Evolutionary conservation across 768 basidiomycete genomes (phyloP).

Genomic region (Tulasnella calospora): DNA sequence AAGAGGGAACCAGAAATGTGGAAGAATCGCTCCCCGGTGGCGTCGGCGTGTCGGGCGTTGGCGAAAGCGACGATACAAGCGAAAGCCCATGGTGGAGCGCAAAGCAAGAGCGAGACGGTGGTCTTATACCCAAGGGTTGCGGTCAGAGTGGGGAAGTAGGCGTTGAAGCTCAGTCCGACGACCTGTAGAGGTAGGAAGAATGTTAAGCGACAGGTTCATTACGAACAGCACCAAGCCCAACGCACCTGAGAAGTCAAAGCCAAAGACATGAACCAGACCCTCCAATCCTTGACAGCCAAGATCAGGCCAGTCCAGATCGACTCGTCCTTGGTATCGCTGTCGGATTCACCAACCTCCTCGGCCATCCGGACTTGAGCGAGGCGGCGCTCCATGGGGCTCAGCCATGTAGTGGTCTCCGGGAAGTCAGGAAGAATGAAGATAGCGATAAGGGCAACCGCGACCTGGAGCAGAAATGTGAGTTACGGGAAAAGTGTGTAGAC

Average conservation of each 20-base stretch:
- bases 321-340: constrained; percentile 44
- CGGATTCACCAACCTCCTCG: constrained; percentile 57
- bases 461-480: constrained; percentile 22
- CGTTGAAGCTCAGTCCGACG: constrained; percentile 50
- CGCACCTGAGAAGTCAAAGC: constrained; percentile 55
- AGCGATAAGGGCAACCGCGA: constrained; percentile 47
- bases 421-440: constrained; percentile 71
- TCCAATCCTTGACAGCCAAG: constrained; percentile 68
- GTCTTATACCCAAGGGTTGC: constrained; percentile 63
- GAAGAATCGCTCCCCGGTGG: constrained; percentile 60
- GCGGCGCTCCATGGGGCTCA: constrained; percentile 52
- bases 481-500: background rate
- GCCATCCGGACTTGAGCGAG: constrained; percentile 53
- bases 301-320: constrained; percentile 44
- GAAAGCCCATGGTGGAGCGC: constrained; percentile 72
- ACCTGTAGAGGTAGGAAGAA: background rate
- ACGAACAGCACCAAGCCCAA: constrained; percentile 33
- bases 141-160: constrained; percentile 53
- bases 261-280: constrained; percentile 69
- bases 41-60: constrained; percentile 58
- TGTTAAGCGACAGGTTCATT: constrained; percentile 38
- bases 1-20: constrained; percentile 54
- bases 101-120: constrained; percentile 66
- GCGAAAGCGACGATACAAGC: constrained; percentile 54
- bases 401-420: constrained; percentile 54